Percentiles rank a stretch among this genome's conserved stretches.
phyloP scores from a whole-genome alignment of 768 basidiomycete genomes.

The Leccinellum albellum region DNA sequence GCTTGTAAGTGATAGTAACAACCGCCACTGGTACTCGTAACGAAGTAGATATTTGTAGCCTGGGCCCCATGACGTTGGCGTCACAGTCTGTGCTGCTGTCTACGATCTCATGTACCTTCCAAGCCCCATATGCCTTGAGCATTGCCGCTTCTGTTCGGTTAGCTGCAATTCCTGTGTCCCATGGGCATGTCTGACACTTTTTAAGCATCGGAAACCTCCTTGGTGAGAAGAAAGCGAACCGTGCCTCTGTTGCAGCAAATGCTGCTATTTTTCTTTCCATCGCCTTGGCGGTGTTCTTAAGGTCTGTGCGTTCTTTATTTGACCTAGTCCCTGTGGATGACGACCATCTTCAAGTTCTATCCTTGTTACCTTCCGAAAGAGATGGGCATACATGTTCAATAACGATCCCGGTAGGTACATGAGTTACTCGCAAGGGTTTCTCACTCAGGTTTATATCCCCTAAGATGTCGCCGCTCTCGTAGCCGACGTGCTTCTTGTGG shows the following conservation, averaged over 20 bases:
- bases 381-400: constrained; percentile 79
- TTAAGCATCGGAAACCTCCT: constrained; percentile 81
- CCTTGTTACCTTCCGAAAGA: constrained; percentile 56
- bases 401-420: constrained; percentile 45
- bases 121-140: constrained; percentile 77
- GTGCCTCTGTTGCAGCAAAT: constrained; percentile 67
- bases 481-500: constrained; percentile 67
- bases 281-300: constrained; percentile 54
- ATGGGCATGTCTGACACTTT: not conserved
- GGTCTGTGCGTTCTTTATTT: constrained; percentile 36
- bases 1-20: constrained; percentile 36
- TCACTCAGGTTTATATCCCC: not conserved
- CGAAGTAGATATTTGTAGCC: constrained; percentile 38
- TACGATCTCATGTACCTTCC: constrained; percentile 72
- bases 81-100: constrained; percentile 83
- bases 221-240: constrained; percentile 69
- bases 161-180: constrained; percentile 11
- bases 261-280: constrained; percentile 65
- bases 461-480: constrained; percentile 34
- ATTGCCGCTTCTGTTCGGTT: constrained; percentile 84
- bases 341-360: constrained; percentile 35
- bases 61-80: constrained; percentile 80
- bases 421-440: not conserved
- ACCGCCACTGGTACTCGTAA: not conserved
- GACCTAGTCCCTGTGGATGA: not conserved